Evolutionary conservation across 257 asterid species (phyloP).

Genomic region (Rubia yunnanensis): DNA sequence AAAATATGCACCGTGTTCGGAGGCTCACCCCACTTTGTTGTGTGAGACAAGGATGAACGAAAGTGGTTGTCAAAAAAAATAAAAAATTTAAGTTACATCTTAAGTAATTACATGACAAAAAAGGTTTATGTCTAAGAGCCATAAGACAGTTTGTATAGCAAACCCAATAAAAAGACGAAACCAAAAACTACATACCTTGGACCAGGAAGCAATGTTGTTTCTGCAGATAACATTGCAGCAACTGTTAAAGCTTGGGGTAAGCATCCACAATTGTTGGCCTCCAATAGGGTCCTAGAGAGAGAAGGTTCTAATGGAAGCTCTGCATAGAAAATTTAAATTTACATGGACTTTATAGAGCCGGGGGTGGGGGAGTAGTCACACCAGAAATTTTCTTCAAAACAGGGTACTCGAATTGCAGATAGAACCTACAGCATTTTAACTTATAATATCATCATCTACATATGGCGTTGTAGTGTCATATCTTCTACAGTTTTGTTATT

Average conservation of each 20-base stretch:
- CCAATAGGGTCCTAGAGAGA: constrained; percentile 82
- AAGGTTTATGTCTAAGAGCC: not conserved
- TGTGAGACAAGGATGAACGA: no score
- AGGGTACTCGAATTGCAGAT: constrained; percentile 1
- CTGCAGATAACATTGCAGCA: constrained; percentile 94
- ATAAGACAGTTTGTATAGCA: not conserved
- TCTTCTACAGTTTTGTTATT: not conserved
- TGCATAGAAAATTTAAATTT: constrained; percentile 29
- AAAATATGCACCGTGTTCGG: no score
- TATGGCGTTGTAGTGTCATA: not conserved
- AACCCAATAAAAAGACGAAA: not conserved
- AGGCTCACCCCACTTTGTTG: no score
- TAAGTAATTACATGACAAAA: not conserved
- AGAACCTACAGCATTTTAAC: not conserved
- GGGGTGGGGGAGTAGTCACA: not conserved
- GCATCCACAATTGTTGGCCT: constrained; percentile 83
- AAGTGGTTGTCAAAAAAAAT: no score
- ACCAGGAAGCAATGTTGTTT: constrained; percentile 62
- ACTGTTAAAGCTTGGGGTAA: constrained; percentile 84
- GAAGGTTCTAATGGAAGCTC: constrained; percentile 98
- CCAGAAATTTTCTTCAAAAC: not conserved
- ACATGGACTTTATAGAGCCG: not conserved
- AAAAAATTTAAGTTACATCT: not conserved
- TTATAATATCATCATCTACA: not conserved
- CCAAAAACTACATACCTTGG: constrained; percentile 40